phyloP scores from a whole-genome alignment of 768 basidiomycete species.

The Podaxis pistillaris region DNA sequence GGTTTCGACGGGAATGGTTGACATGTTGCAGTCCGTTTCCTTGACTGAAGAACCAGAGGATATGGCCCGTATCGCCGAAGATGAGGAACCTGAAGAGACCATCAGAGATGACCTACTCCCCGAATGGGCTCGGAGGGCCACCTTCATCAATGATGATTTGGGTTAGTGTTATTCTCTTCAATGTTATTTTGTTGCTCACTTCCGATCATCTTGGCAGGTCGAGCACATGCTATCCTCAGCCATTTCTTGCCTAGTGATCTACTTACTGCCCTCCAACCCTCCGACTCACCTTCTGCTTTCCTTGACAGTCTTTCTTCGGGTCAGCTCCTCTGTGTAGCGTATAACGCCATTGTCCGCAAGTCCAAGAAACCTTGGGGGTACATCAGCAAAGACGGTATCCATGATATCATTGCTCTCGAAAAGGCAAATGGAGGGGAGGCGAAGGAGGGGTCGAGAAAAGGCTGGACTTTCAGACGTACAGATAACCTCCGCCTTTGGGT shows the following conservation, averaged over 20 bases:
- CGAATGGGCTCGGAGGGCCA: slow-evolving; percentile 66
- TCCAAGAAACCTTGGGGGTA: slow-evolving; percentile 89
- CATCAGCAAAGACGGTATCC: slow-evolving; percentile 72
- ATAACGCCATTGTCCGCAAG: slow-evolving; percentile 77
- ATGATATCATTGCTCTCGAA: slow-evolving; percentile 74
- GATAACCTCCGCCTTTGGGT: slow-evolving; percentile 87
- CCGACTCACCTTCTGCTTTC: slow-evolving; percentile 38
- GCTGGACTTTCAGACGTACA: slow-evolving; percentile 83
- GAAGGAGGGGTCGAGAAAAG: slow-evolving; percentile 43
- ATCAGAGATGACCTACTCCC: slow-evolving; percentile 75
- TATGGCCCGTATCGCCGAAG: slow-evolving; percentile 40
- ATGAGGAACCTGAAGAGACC: slow-evolving; percentile 37
- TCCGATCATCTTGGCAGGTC: slow-evolving; percentile 42
- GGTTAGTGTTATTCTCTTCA: slow-evolving; percentile 39
- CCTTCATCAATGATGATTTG: slow-evolving; percentile 55
- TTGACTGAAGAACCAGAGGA: slow-evolving; percentile 58
- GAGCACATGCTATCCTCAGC: slow-evolving; percentile 59
- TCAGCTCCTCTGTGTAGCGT: slow-evolving; percentile 75
- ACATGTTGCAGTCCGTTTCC: slow-evolving; percentile 47
- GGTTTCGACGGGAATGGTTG: slow-evolving; percentile 60
- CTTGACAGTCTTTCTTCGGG: slow-evolving; percentile 67
- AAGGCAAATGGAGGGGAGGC: slow-evolving; percentile 38
- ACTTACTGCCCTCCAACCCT: slow-evolving; percentile 19
- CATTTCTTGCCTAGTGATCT: slow-evolving; percentile 54
- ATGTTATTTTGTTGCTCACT: slow-evolving; percentile 2